Evolutionary conservation across 352 stramenopile species (phyloP), one percentile per base, ranked within the genome.

Genomic region (Globisporangium nodosum): DNA sequence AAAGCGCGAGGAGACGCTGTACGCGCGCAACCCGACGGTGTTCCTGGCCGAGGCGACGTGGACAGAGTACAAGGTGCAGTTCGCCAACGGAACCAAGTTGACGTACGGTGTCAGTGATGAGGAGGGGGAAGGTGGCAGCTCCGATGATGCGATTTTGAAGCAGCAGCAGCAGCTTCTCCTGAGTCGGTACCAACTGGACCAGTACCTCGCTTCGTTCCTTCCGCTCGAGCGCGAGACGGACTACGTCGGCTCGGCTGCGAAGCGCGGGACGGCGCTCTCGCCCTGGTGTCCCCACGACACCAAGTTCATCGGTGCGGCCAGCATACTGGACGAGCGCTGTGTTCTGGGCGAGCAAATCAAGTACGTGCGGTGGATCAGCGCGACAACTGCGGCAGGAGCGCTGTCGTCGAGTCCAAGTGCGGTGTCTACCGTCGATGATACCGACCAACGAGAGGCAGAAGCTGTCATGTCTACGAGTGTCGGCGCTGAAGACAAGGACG

Each of bases 291-390:
- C 73, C 0, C 46, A n/a, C 6, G 59, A 75, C 15, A 68, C 47
- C n/a, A 73, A 74, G 37, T 89, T 88, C 43, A 30, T 78, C 42
- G 74, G 68, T 1, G 74, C 76, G 1, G 59, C 56, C 8, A 71
- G 78, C 21, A 51, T 71, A 1, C 60, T 89, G 16, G 64, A 85
- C 43, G 74, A 76, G n/a, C 69, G 66, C 20, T 75, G 75, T 16
- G 62, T 79, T 7, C 65, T 89, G 5, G 78, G 76, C 31, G 79
- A 89, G 64, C 70, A 69, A 43, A 60, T 91, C 24, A 88, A 90
- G 53, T 83, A 85, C 33, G 57, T 86, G 33, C 77, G 79, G 20
- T 91, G 78, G 77, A 76, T 78, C 21, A 49, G 64, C 63, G 61
- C 50, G 4, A 66, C 55, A 11, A 48, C 18, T 24, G 42, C 18